Base-by-base conservation (phyloP, 345 rosid species). In the Brassica nigra region DNA sequence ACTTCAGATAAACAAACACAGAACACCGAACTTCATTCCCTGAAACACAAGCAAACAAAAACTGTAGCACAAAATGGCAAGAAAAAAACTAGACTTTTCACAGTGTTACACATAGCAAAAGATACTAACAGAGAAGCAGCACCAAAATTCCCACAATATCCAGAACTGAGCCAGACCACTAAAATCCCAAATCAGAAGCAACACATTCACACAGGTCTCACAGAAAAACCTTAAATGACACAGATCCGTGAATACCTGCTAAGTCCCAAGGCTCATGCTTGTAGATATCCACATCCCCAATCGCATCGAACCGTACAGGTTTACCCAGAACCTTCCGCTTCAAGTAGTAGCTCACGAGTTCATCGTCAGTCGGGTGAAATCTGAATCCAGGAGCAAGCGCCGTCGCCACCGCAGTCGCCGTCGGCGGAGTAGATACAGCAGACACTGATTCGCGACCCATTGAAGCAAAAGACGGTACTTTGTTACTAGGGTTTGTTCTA, bases 381-480 rank as follows among this genome's bases (percentile, higher is more conserved):
- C 98, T 86, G 57, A 92, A 92, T n/a, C 99, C 99, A 18, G 99
- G 99, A 39, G 97, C 99, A 83, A 92, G 86, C 2, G 97, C 89
- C 14, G 97, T 86, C 11, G 81, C 65, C 10, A 77, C 10, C 2
- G 80, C 70, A 18, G 47, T 49, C 15, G 78, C 49, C 5, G 84
- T 12, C 10, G 84, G 71, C 42, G 78, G 77, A 18, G 81, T 11
- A 15, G 82, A 23, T 54, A 58, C 62, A 39, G 37, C 47, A 65
- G 82, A 70, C 39, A 77, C 27, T 67, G 85, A 80, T 70, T 84
- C 81, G 34, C 79, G 83, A 81, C 80, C 75, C 90, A 84, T 86
- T 68, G 34, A 29, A 71, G 64, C 18, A 71, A 68, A 74, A 55
- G 57, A 28, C 75, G 49, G 69, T 42, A 57, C 15, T 64, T 42